These are phyloP conservation scores for Suhomyces pyralidae DNA, from an alignment of 805 yeast genomes.

Conservation along the genomic window DNA sequence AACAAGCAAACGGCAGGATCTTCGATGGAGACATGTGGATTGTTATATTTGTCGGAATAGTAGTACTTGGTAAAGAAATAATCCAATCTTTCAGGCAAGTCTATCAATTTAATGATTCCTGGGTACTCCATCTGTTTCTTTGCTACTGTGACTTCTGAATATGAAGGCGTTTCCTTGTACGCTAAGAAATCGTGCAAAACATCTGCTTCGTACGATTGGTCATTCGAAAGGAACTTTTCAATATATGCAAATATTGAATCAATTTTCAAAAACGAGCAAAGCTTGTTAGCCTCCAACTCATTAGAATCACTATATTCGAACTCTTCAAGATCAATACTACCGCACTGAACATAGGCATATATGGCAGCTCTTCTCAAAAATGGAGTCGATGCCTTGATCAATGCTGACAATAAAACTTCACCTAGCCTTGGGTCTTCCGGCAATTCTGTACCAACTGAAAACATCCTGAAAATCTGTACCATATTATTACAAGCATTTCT, in stretches of 20 bases:
- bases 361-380: conserved; percentile 63
- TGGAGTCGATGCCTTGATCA: conserved; percentile 57
- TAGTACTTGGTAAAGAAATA: conserved; percentile 61
- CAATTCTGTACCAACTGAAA: background rate
- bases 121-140: conserved; percentile 54
- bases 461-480: conserved; percentile 15
- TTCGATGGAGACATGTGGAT: conserved; percentile 37
- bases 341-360: conserved; percentile 51
- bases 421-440: conserved; percentile 28
- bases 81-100: conserved; percentile 66
- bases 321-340: conserved; percentile 27
- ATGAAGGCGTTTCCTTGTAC: conserved; percentile 7
- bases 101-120: conserved; percentile 56
- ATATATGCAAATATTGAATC: conserved; percentile 30
- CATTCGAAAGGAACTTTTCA: background rate
- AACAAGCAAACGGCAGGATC: conserved; percentile 87
- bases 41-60: conserved; percentile 41
- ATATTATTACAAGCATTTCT: conserved; percentile 20
- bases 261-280: conserved; percentile 49
- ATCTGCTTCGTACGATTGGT: conserved; percentile 19
- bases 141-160: conserved; percentile 10
- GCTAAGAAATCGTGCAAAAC: conserved; percentile 21
- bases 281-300: conserved; percentile 52
- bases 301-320: conserved; percentile 11
- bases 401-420: conserved; percentile 47